Percentiles rank a stretch among this genome's conserved stretches.
phyloP scores from a whole-genome alignment of 306 rosid species.

The Begonia loranthoides region DNA sequence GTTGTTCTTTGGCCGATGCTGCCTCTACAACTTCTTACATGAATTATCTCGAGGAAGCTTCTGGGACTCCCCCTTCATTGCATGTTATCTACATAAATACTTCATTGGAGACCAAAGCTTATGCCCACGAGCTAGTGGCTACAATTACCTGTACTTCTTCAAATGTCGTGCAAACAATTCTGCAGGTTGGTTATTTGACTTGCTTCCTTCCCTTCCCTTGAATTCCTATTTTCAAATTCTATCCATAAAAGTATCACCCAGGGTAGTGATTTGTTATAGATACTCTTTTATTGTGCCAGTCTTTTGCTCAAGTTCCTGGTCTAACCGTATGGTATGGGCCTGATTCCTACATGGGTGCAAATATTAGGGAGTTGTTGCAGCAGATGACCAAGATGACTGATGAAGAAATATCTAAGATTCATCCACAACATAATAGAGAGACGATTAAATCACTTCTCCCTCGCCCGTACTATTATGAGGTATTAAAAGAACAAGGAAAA shows the following conservation, averaged over 20 bases:
- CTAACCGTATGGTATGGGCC: conserved; percentile 83
- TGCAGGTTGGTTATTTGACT: too few species aligned
- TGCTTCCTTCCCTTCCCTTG: conserved; percentile 1
- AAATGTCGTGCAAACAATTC: conserved; percentile 92
- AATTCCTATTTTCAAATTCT: not conserved
- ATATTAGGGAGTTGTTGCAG: conserved; percentile 56
- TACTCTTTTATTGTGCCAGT: conserved; percentile 27
- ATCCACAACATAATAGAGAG: conserved; percentile 55
- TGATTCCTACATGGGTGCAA: conserved; percentile 99
- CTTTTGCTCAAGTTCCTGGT: conserved; percentile 86
- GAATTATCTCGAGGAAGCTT: conserved; percentile 75
- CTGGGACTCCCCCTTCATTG: conserved; percentile 56
- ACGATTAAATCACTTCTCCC: conserved; percentile 62
- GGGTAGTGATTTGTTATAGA: too few species aligned
- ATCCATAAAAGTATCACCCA: too few species aligned
- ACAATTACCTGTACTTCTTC: conserved; percentile 97
- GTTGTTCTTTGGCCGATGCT: conserved; percentile 96
- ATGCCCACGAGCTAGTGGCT: too few species aligned
- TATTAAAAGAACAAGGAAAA: not conserved
- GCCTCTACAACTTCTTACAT: conserved; percentile 63
- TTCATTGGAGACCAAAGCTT: conserved; percentile 84
- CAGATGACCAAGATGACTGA: conserved; percentile 82
- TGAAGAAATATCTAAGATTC: conserved; percentile 68
- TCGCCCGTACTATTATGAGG: conserved; percentile 66
- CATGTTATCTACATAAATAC: conserved; percentile 92